Evolutionary conservation across 129 eudicot species (phyloP).

Genomic region (Solidago caesia): DNA sequence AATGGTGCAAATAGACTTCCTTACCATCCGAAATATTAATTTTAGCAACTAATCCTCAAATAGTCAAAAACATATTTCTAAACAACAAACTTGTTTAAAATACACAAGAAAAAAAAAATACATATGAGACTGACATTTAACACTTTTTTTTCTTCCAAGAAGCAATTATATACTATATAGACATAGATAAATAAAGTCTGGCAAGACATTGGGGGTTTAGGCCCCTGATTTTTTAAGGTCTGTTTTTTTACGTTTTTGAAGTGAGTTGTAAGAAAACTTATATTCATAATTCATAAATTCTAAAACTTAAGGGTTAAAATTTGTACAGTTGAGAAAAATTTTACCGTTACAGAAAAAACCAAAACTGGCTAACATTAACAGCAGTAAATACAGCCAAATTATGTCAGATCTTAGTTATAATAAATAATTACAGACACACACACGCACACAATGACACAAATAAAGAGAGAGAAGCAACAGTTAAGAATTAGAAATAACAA

Average conservation of each 20-base stretch:
- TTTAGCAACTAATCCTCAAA: background rate
- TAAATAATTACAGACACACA: no score
- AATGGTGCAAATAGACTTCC: background rate
- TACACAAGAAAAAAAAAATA: background rate
- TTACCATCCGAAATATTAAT: background rate
- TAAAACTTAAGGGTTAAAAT: background rate
- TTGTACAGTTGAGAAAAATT: background rate
- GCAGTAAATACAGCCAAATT: background rate
- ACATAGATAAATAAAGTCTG: no score
- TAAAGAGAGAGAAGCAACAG: no score
- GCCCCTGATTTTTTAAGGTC: no score
- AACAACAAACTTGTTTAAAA: background rate
- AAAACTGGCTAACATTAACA: conserved; percentile 18
- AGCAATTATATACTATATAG: no score
- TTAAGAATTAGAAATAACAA: conserved; percentile 13
- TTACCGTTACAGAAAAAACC: background rate
- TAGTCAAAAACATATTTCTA: background rate
- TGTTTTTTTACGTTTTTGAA: no score
- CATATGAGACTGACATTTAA: no score
- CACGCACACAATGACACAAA: no score
- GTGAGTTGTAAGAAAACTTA: background rate
- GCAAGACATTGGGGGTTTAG: no score
- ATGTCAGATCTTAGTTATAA: conserved; percentile 17
- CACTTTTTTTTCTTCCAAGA: no score
- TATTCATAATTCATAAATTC: conserved; percentile 12